Evolutionary conservation across 345 rosid species (phyloP).

Genomic region (Lepidium sativum): DNA sequence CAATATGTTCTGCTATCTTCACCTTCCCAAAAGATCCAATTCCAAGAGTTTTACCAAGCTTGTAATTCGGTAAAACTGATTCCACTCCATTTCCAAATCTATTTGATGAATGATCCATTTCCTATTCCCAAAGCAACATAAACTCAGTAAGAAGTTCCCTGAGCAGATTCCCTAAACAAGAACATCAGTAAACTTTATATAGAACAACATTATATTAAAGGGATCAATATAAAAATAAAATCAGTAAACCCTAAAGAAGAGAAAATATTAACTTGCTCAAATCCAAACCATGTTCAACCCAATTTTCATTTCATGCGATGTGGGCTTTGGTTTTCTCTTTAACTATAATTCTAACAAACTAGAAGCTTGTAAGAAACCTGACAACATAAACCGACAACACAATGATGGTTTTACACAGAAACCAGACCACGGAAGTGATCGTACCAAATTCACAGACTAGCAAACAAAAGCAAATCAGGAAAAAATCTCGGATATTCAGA

Average conservation of each 20-base stretch:
- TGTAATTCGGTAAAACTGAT: constrained; percentile 52
- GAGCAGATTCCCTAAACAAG: background rate
- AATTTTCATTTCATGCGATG: background rate
- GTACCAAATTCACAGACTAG: background rate
- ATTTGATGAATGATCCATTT: constrained; percentile 49
- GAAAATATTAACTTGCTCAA: background rate
- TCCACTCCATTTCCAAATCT: constrained; percentile 49
- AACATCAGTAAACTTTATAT: background rate
- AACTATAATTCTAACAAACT: background rate
- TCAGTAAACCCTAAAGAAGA: background rate
- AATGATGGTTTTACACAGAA: background rate
- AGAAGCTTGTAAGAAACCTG: background rate
- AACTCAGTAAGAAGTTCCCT: background rate
- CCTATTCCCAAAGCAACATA: constrained; percentile 7
- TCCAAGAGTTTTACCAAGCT: constrained; percentile 79
- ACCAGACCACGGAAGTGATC: background rate
- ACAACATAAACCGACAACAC: background rate
- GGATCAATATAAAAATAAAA: background rate
- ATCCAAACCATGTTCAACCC: background rate
- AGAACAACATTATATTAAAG: background rate
- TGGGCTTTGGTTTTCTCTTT: background rate
- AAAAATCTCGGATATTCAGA: background rate
- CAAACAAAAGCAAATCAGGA: background rate
- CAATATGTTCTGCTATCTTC: constrained; percentile 77
- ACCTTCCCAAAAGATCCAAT: constrained; percentile 95